Evolutionary conservation across 2,329 filamentous ascomycete genomes (phyloP).

Genomic region (Colletotrichum shisoi): DNA sequence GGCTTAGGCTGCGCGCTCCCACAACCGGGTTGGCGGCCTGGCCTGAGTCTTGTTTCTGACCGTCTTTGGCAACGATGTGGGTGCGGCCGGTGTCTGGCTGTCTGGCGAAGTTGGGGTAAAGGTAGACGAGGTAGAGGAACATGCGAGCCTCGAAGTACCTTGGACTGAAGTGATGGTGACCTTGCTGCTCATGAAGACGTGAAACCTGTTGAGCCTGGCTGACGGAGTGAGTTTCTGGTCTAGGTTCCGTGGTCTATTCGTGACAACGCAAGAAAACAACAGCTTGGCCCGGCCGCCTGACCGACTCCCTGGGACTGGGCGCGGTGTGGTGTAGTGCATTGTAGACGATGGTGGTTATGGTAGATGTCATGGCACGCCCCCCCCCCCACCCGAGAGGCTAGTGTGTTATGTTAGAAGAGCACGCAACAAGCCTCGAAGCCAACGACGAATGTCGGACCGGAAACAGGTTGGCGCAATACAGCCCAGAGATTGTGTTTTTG

Average conservation of each 20-base stretch:
- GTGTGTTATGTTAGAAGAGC: slow-evolving; percentile 5
- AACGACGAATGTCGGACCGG: background rate
- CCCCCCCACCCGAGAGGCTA: background rate
- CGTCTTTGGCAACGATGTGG: slow-evolving; percentile 17
- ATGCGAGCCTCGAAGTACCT: slow-evolving; percentile 1
- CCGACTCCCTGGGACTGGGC: background rate
- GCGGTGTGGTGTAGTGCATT: no score
- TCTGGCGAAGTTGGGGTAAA: slow-evolving; percentile 8
- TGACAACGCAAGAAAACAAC: background rate
- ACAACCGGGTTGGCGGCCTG: background rate
- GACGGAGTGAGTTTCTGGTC: slow-evolving; percentile 3
- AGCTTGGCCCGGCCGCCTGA: background rate
- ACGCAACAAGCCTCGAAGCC: slow-evolving; percentile 14
- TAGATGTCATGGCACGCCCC: slow-evolving; percentile 10
- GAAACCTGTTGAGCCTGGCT: slow-evolving; percentile 11
- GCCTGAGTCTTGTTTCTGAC: background rate
- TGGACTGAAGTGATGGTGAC: background rate
- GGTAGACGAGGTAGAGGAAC: slow-evolving; percentile 29
- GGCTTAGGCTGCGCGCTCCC: background rate
- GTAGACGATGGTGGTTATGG: no score
- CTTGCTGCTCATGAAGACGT: slow-evolving; percentile 17
- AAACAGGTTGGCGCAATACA: background rate
- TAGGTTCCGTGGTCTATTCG: background rate
- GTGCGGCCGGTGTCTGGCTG: slow-evolving; percentile 18
- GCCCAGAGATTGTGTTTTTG: slow-evolving; percentile 12